These are phyloP conservation scores for Naematelia encephala DNA, from an alignment of 768 basidiomycete species.

Conservation along the genomic window DNA sequence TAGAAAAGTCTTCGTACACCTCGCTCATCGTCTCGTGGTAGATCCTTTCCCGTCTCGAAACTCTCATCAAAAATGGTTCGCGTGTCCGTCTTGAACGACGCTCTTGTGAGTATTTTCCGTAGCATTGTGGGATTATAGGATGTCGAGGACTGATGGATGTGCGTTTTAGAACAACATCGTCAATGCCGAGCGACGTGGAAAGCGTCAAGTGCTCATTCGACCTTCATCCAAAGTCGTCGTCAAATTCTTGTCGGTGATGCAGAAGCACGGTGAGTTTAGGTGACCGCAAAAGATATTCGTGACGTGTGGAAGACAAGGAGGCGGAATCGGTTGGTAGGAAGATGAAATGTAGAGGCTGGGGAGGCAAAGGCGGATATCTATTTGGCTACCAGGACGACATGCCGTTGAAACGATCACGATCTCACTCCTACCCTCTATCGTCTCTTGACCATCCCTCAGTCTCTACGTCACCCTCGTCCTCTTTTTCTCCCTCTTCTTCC, in stretches of 20 bases:
- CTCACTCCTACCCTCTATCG: not conserved
- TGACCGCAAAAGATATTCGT: conserved; percentile 10
- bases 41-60: conserved; percentile 18
- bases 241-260: conserved; percentile 97
- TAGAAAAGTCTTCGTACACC: conserved; percentile 9
- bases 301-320: not conserved
- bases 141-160: not conserved
- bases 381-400: too few relatives aligned
- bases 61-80: conserved; percentile 54
- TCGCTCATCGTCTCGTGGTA: conserved; percentile 12
- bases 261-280: conserved; percentile 94
- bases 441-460: not conserved
- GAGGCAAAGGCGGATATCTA: too few relatives aligned
- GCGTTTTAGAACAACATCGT: conserved; percentile 98
- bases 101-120: conserved; percentile 38
- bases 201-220: conserved; percentile 97
- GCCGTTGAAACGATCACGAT: too few relatives aligned
- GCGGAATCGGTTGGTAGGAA: not conserved
- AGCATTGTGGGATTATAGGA: not conserved
- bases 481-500: not conserved
- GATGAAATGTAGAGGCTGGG: too few relatives aligned
- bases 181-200: conserved; percentile 99
- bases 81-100: conserved; percentile 52
- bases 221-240: conserved; percentile 97
- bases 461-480: not conserved